These are phyloP conservation scores for Haplosporangium gracile DNA, from an alignment of 192 early-diverging fungal genomes.

Conservation along the genomic window DNA sequence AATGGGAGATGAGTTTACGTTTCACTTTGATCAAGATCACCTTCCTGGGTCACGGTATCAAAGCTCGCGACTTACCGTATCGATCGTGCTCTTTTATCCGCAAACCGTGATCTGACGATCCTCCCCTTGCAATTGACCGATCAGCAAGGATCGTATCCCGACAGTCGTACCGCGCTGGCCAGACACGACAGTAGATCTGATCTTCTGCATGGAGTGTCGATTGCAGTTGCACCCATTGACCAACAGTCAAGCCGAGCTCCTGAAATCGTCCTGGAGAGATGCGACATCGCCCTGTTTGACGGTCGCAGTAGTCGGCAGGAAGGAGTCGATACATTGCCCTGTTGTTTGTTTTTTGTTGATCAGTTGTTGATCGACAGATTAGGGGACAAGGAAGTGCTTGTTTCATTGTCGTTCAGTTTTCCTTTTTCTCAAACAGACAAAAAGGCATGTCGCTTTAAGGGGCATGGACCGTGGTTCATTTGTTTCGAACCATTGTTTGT, in stretches of 20 bases:
- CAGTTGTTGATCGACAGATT: too few species aligned
- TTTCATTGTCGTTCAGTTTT: background rate
- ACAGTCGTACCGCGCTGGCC: conserved; percentile 45
- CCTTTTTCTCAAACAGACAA: background rate
- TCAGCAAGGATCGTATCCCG: conserved; percentile 29
- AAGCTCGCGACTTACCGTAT: conserved; percentile 3
- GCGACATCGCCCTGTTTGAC: conserved; percentile 43
- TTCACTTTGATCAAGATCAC: background rate
- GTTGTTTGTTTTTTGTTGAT: too few species aligned
- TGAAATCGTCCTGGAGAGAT: conserved; percentile 34
- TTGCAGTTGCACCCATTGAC: conserved; percentile 43
- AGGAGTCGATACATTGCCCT: conserved; percentile 23
- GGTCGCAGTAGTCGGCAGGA: conserved; percentile 50
- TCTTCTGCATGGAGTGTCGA: background rate
- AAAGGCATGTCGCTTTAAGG: background rate
- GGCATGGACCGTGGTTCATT: background rate
- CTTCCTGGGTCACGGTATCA: too few species aligned
- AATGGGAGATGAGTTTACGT: background rate
- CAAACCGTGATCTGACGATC: background rate
- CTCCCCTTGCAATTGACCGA: conserved; percentile 7
- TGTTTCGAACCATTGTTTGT: background rate
- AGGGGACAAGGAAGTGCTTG: background rate
- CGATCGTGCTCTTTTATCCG: conserved; percentile 3
- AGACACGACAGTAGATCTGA: conserved; percentile 37
- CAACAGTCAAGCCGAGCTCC: conserved; percentile 19